Percentiles rank a stretch among this genome's conserved stretches.
Evolutionary conservation across 306 rosid genomes (phyloP).

Genomic region (Begonia fuchsioides): DNA sequence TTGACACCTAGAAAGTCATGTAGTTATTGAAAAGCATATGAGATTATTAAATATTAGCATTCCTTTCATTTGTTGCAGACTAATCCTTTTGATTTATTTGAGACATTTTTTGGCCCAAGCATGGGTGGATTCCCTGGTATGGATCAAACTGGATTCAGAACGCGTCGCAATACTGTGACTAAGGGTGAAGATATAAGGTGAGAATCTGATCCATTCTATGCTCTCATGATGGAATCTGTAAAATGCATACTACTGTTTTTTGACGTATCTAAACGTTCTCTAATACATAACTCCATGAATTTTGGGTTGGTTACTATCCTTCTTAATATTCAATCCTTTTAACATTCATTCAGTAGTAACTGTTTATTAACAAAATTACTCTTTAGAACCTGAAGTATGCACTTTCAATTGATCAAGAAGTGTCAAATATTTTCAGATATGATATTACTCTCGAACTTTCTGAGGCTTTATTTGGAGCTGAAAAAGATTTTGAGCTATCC

Average conservation of each 20-base stretch:
- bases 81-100: constrained; percentile 92
- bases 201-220: constrained; percentile 11
- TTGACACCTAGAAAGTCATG: no score
- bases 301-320: no score
- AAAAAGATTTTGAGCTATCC: constrained; percentile 82
- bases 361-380: neutral
- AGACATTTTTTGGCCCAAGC: constrained; percentile 81
- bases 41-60: neutral
- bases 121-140: constrained; percentile 78
- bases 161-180: constrained; percentile 73
- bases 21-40: neutral
- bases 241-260: no score
- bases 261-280: no score
- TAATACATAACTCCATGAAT: no score
- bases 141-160: constrained; percentile 69
- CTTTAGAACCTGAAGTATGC: neutral
- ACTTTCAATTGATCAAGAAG: constrained; percentile 17
- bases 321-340: no score
- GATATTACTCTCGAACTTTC: constrained; percentile 69
- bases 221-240: no score
- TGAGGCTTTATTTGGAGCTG: constrained; percentile 85
- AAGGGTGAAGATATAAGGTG: constrained; percentile 97
- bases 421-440: constrained; percentile 46
- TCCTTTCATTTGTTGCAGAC: constrained; percentile 39
- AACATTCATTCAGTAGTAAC: neutral